phyloP scores from a whole-genome alignment of 2,329 filamentous ascomycete genomes.

The Myriosclerotinia scirpicola region DNA sequence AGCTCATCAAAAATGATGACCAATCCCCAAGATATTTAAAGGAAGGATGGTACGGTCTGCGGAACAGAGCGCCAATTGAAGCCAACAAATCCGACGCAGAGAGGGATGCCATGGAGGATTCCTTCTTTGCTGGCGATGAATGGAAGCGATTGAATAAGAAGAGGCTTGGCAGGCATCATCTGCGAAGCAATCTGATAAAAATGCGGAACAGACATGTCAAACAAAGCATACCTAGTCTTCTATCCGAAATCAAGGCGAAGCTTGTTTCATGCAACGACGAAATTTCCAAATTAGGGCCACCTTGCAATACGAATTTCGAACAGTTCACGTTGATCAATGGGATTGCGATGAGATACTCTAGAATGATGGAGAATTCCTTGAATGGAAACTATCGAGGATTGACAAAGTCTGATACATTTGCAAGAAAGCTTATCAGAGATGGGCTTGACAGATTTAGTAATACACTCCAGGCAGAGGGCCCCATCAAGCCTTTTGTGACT shows the following conservation, averaged over 20 bases:
- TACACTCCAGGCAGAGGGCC: constrained; percentile 3
- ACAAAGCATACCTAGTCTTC: constrained; percentile 25
- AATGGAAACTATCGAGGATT: constrained; percentile 11
- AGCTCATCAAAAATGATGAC: constrained; percentile 25
- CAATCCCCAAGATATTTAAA: constrained; percentile 41
- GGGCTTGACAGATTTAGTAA: not conserved
- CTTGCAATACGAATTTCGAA: constrained; percentile 22
- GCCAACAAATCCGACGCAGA: constrained; percentile 36
- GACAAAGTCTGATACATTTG: not conserved
- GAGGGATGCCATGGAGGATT: constrained; percentile 24
- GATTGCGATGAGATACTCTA: constrained; percentile 10
- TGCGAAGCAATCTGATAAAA: constrained; percentile 26
- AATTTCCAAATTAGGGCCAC: constrained; percentile 24
- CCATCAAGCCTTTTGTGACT: constrained; percentile 11
- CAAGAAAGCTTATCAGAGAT: constrained; percentile 9
- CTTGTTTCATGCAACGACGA: constrained; percentile 22
- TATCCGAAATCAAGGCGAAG: constrained; percentile 25
- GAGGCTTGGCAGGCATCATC: constrained; percentile 27
- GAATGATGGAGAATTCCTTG: not conserved
- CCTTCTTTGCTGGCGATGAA: constrained; percentile 28
- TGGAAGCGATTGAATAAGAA: constrained; percentile 28
- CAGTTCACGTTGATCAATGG: constrained; percentile 25
- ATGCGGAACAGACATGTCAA: constrained; percentile 29
- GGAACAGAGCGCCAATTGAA: constrained; percentile 43
- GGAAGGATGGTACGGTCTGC: constrained; percentile 48